These are phyloP conservation scores for Rhododendron griersonianum DNA, from an alignment of 148 eudicot species.

Conservation along the genomic window DNA sequence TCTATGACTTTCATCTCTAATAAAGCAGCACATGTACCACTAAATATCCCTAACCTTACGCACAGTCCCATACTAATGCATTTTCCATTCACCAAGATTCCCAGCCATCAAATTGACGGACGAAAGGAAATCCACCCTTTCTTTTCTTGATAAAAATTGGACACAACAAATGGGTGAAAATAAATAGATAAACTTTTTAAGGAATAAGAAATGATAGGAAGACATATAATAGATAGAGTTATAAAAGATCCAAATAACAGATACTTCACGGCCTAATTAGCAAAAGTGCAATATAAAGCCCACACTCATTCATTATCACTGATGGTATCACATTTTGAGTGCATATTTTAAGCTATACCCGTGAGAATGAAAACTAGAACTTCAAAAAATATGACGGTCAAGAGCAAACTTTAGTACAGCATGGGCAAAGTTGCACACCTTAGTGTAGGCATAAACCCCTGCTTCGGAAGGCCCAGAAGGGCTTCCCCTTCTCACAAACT, in stretches of 20 bases:
- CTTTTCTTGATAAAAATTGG: not conserved
- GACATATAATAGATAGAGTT: not conserved
- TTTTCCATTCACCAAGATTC: not conserved
- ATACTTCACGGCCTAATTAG: not conserved
- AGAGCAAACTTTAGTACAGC: not conserved
- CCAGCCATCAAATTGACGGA: not conserved
- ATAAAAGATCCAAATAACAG: not conserved
- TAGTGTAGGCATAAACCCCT: slow-evolving; percentile 88
- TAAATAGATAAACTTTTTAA: not conserved
- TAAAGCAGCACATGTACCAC: not conserved
- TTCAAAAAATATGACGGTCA: not conserved
- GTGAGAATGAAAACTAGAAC: not conserved
- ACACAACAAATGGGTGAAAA: not conserved
- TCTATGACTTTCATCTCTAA: not conserved
- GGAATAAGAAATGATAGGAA: not conserved
- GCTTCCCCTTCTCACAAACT: slow-evolving; percentile 84
- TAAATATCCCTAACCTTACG: not conserved
- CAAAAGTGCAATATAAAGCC: not conserved
- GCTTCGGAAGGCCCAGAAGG: slow-evolving; percentile 87
- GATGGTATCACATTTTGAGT: not conserved
- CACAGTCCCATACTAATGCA: not conserved
- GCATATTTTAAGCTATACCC: not conserved
- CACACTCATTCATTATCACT: not conserved
- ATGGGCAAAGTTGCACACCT: slow-evolving; percentile 40
- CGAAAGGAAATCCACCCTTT: not conserved